Conservation (phyloP, 2,329 filamentous ascomycete species). For the Diaporthe sp. region DNA sequence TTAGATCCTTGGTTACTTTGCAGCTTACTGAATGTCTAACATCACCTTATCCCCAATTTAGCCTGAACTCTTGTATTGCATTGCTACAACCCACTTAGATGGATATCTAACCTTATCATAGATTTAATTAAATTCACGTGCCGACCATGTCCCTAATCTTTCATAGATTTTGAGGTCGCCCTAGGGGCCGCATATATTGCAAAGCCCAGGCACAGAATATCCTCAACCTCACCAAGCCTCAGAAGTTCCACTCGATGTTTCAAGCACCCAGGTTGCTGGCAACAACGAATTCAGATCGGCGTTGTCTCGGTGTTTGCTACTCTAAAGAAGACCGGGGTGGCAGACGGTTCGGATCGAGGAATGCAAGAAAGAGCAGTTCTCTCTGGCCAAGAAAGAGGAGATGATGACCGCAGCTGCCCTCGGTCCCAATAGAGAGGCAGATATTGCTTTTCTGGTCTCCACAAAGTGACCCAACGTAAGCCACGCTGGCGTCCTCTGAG, state of each 20-base stretch:
- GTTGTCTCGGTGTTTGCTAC: neutral
- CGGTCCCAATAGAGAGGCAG: neutral
- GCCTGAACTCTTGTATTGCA: neutral
- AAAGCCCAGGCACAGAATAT: neutral
- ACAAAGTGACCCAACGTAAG: neutral
- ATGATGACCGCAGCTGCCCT: conserved; percentile 19
- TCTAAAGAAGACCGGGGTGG: neutral
- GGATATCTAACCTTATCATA: neutral
- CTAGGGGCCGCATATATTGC: neutral
- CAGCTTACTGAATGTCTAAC: neutral
- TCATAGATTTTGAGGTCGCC: neutral
- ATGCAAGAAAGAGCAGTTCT: neutral
- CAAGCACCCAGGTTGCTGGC: neutral
- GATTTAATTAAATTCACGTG: neutral
- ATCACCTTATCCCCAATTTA: conserved; percentile 7
- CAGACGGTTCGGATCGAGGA: neutral
- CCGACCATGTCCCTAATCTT: neutral
- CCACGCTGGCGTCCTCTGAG: neutral
- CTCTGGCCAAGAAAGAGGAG: neutral
- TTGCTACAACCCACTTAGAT: conserved; percentile 7
- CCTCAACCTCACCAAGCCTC: neutral
- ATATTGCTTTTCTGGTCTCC: neutral
- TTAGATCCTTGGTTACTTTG: neutral
- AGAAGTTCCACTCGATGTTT: neutral
- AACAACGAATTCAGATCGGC: neutral